Percentiles rank a stretch among this genome's conserved stretches.
These are phyloP conservation scores for Cercospora beticola DNA, from an alignment of 2,329 filamentous ascomycete genomes.

Conservation along the genomic window DNA sequence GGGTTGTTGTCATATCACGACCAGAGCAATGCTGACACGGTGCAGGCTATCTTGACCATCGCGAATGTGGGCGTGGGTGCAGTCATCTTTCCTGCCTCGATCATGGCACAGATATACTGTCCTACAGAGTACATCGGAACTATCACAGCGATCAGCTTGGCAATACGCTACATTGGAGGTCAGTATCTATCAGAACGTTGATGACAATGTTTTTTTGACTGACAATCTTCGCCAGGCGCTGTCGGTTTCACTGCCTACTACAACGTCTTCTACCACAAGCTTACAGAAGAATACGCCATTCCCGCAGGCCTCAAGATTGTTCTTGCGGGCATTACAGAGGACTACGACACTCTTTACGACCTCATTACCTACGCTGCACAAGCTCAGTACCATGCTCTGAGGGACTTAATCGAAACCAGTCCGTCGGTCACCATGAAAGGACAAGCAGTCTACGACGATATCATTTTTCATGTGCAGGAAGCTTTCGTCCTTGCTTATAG, in stretches of 20 bases:
- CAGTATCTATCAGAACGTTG: background rate
- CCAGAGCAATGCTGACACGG: background rate
- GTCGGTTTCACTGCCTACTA: slow-evolving; percentile 54
- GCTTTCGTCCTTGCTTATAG: slow-evolving; percentile 34
- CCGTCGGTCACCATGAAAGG: background rate
- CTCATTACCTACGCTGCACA: slow-evolving; percentile 27
- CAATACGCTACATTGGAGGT: slow-evolving; percentile 66
- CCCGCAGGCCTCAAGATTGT: slow-evolving; percentile 13
- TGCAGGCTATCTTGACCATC: slow-evolving; percentile 53
- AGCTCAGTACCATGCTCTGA: slow-evolving; percentile 24
- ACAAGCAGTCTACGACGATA: slow-evolving; percentile 17
- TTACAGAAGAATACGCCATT: slow-evolving; percentile 20
- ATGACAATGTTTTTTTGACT: background rate
- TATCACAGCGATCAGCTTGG: slow-evolving; percentile 65
- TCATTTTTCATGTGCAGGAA: slow-evolving; percentile 30
- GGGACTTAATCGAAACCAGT: background rate
- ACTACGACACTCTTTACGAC: slow-evolving; percentile 21
- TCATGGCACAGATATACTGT: slow-evolving; percentile 66
- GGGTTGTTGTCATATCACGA: background rate
- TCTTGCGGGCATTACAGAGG: slow-evolving; percentile 8
- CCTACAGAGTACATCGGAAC: slow-evolving; percentile 69
- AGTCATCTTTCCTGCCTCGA: slow-evolving; percentile 65
- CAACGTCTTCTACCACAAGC: slow-evolving; percentile 53
- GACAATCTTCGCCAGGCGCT: slow-evolving; percentile 34
- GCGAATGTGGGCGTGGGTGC: slow-evolving; percentile 66